phyloP scores from a whole-genome alignment of 2,329 filamentous ascomycete genomes.

The Neocucurbitaria cava region DNA sequence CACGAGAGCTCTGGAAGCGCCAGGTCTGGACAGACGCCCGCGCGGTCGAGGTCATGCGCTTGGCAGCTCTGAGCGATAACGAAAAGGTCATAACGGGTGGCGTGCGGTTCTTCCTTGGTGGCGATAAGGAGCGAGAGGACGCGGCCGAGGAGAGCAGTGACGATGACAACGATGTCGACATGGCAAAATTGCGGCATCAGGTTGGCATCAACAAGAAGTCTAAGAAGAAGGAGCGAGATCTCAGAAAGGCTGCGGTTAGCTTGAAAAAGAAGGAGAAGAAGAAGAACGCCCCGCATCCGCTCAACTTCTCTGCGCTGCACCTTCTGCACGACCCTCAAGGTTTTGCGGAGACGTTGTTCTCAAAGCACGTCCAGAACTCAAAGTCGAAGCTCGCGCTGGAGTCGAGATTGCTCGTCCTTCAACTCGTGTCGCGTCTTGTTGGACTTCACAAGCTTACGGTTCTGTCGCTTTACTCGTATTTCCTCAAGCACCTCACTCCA shows the following conservation, averaged over 20 bases:
- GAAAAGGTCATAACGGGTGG: conserved; percentile 90
- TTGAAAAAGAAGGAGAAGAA: conserved; percentile 82
- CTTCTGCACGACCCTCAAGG: conserved; percentile 92
- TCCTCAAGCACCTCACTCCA: conserved; percentile 86
- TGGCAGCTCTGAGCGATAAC: conserved; percentile 85
- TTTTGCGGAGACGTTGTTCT: conserved; percentile 88
- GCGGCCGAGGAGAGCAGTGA: conserved; percentile 82
- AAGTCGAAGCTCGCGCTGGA: conserved; percentile 87
- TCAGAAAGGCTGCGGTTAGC: conserved; percentile 82
- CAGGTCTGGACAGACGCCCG: conserved; percentile 96
- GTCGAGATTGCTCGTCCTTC: conserved; percentile 86
- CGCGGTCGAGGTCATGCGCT: conserved; percentile 97
- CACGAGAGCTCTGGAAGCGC: conserved; percentile 92
- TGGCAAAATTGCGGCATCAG: conserved; percentile 83
- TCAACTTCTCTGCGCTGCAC: conserved; percentile 97
- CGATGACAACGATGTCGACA: conserved; percentile 74
- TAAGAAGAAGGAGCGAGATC: conserved; percentile 80
- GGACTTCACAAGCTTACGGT: conserved; percentile 92
- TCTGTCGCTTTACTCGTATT: conserved; percentile 92
- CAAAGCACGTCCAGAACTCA: conserved; percentile 86
- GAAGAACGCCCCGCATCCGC: conserved; percentile 82
- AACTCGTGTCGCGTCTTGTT: conserved; percentile 88
- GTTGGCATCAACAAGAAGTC: conserved; percentile 95
- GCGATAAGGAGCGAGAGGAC: conserved; percentile 94
- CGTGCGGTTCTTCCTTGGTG: conserved; percentile 92